Base-by-base conservation (phyloP, 306 rosid species). In the Fragaria iinumae region DNA sequence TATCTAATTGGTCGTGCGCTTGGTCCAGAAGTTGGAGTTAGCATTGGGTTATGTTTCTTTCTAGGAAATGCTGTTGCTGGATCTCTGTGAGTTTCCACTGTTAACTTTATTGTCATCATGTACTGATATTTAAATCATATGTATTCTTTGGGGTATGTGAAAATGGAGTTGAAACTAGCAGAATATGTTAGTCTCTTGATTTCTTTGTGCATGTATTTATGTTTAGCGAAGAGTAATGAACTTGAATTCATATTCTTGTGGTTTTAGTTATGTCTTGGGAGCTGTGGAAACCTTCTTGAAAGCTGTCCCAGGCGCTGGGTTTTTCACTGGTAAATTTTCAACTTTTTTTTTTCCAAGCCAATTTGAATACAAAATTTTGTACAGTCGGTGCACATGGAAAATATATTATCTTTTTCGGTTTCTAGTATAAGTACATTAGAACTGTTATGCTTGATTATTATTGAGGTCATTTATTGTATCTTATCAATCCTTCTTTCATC, bases 11-110 rank as follows among this genome's bases (percentile, higher is more conserved):
- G 99, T 62, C 99, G 99, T 76, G 99, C 98, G 70, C 99, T 95
- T 83, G 99, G 99, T 83, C 99, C 99, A 78, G 99, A 95, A 87
- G 99, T 95, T 88, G 99, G 99, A 82, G 98, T 95, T 85, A 95
- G 99, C 90, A 95, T 95, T 84, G 99, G 99, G 75, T 80, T 95
- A 71, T 95, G 99, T 84, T 95, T 95, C 87, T 95, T 95, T 81
- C 97, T 95, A 13, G 99, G 99, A 74, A 95, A 95, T 86, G 99
- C 98, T 76, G 97, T 95, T 86, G 99, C 99, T 39, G 99, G 99
- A 83, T 85, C 99, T 69, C 96, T 95, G 99, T 95, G 82, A 95
- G 99, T 88, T 44, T 76, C 44, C 63, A 74, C 64, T 60, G 69
- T 80, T 82, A 53, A 45, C 48, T 73, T 49, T 21, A 38, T 47